Base-by-base conservation (phyloP, 768 basidiomycete genomes). In the Mycena haematopus region DNA sequence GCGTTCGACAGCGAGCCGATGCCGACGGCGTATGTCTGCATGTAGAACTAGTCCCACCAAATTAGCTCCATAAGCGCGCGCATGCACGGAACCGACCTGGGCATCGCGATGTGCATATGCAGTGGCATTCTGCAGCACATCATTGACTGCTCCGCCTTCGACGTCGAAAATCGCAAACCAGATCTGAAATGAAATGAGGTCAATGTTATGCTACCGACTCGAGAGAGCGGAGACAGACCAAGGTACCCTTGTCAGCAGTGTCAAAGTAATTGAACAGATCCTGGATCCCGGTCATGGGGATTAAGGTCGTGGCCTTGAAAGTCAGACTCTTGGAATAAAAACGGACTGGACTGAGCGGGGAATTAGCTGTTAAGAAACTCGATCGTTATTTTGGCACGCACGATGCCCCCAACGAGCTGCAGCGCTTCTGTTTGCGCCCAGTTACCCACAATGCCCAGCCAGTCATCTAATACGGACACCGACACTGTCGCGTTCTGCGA, bases 91-190 rank as follows among this genome's bases (percentile, higher is more conserved):
- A 7, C n/a, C n/a, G n/a, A n/a, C n/a, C n/a, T n/a, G n/a, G n/a
- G 65, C 55, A 46, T 66, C 67, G 1, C 67, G 67, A 24, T 68
- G 67, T 3, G 54, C 67, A 17, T 66, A 68, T 3, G 67, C 67
- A 8, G 67, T 68, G 1, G 65, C 64, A 40, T 66, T 40, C 21
- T 62, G 63, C 5, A 65, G 15, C 11, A 68, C 60, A 19, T 65
- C 67, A 49, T 60, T 68, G 15, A 65, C 54, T 3, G 60, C 67
- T 2, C 67, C 67, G 27, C 57, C 67, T 50, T 68, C 60, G 24
- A 65, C 17, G 47, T 68, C 67, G 40, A 67, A 67, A 24, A 67
- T 67, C 7, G 63, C 66, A 27, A 67, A 67, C 66, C 66, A 67
- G 25, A 67, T 52, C 65, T 67, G 19, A n/a, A n/a, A n/a, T n/a